Conservation (phyloP, 768 basidiomycete genomes). For the Macrolepiota fuliginosa region DNA sequence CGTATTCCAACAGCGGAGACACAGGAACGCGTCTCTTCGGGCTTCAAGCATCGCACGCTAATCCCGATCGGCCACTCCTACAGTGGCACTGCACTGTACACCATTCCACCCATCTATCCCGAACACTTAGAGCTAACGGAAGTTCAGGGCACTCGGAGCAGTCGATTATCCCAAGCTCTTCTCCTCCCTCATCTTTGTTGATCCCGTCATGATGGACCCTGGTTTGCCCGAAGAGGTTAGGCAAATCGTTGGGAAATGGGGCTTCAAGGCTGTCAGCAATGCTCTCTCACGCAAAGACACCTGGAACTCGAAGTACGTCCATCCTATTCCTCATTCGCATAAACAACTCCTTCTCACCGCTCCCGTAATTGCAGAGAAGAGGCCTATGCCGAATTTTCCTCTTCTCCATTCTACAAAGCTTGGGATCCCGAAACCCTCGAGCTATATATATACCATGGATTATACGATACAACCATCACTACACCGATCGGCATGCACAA, state of each 20-base stretch:
- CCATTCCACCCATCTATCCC: slow-evolving; percentile 7
- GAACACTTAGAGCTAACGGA: background rate
- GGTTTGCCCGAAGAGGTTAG: slow-evolving; percentile 7
- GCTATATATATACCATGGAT: slow-evolving; percentile 59
- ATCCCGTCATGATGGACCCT: slow-evolving; percentile 62
- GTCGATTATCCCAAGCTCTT: slow-evolving; percentile 60
- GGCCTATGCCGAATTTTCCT: slow-evolving; percentile 45
- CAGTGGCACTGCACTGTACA: slow-evolving; percentile 75
- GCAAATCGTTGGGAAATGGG: slow-evolving; percentile 10
- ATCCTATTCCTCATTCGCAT: background rate
- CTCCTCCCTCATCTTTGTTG: slow-evolving; percentile 67
- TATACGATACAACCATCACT: slow-evolving; percentile 30
- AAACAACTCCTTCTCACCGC: background rate
- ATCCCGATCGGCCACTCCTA: slow-evolving; percentile 81
- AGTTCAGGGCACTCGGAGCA: slow-evolving; percentile 59
- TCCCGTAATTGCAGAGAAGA: slow-evolving; percentile 51
- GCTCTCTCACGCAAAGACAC: slow-evolving; percentile 58
- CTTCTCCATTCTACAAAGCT: slow-evolving; percentile 61
- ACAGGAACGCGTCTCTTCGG: slow-evolving; percentile 36
- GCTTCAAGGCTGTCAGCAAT: slow-evolving; percentile 27
- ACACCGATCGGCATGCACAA: slow-evolving; percentile 21
- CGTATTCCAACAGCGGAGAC: slow-evolving; percentile 44
- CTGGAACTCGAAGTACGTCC: slow-evolving; percentile 60
- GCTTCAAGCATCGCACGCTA: slow-evolving; percentile 51
- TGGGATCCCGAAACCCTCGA: slow-evolving; percentile 68